Evolutionary conservation across 2,329 filamentous ascomycete species (phyloP), one percentile per base, ranked within the genome.

Genomic region (Claviceps monticola): DNA sequence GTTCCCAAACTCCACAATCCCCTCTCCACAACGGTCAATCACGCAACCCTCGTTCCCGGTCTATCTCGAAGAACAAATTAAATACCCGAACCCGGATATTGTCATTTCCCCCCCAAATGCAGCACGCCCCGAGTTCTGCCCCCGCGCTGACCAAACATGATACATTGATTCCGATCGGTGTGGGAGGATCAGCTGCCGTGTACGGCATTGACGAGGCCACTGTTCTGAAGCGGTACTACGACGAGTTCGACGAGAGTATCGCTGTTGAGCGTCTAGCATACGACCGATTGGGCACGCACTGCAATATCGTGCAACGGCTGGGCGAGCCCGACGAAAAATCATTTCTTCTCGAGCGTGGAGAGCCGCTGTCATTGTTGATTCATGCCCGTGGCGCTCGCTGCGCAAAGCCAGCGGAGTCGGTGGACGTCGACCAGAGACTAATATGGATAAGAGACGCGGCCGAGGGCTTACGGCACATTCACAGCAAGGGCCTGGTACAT

Each of bases 131-230:
- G 29, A 34, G 29, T 34, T 11, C 29, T 34, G 29, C 29, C 9
- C 9, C 29, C 29, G 9, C 29, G 3, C 29, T 34, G 29, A 34
- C 9, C 29, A 34, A 34, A 11, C 29, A 53, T 48, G 34, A 51
- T 13, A 36, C 23, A 23, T 49, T 53, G 14, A 48, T 36, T 14
- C 16, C 29, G 37, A 53, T 53, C 21, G 48, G 42, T 34, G n/a
- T 34, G 14, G 51, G 51, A 7, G 48, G 48, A 1, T 53, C 51
- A 29, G 51, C 51, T 47, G 26, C 41, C 8, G 51, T 51, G 43
- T 53, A 53, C 37, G 48, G 51, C 43, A 51, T 53, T 34, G 44
- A 53, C 38, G 49, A 51, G 37, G 17, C 52, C 44, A 53, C 48
- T 37, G 44, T 45, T 47, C 44, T 51, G 21, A 53, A 53, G 29